Evolutionary conservation across 2,329 filamentous ascomycete genomes (phyloP), one percentile per base, ranked within the genome.

Genomic region (Penicillium freii): DNA sequence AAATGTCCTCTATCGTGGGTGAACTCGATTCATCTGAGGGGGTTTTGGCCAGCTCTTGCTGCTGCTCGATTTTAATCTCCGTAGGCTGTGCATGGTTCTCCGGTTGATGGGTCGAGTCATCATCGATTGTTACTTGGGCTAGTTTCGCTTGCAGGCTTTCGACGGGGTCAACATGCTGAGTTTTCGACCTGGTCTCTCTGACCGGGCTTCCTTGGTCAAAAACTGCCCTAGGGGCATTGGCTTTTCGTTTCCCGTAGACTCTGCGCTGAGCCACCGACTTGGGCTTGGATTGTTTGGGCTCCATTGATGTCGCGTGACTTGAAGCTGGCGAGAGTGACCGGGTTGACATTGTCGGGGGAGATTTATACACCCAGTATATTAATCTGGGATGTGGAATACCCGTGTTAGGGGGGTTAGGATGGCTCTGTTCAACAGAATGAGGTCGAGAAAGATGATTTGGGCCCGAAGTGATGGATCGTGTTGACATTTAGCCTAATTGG

Each of bases 181-280:
- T 23, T 11, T 51, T 51, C 17, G 42, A 44, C 25, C 48, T 44
- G 27, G 51, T 11, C 3, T 15, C 43, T 42, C 61, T 68, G 5
- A 53, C 54, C 11, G 68, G 69, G 49, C 72, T 72, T 27, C 62
- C 62, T 19, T 73, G 61, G 15, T 72, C 73, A 17, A 75, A 69
- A 1, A 75, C 72, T 4, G 73, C 72, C n/a, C 69, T 63, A 0
- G 74, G 69, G 3, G 72, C 70, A 59, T 75, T 70, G 19, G 60
- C 66, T 36, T 63, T 67, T 47, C 69, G 62, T 49, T 75, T 74
- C 13, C 73, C 74, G 39, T 75, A 75, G 11, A 76, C 73, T 54
- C 64, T 69, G 49, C 68, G 63, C 21, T 71, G 69, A 7, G 67
- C 59, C 27, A 64, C 58, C 47, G 67, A 60, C 33, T 66, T 71